Conservation (phyloP, 345 rosid genomes). For the Aethionema arabicum region DNA sequence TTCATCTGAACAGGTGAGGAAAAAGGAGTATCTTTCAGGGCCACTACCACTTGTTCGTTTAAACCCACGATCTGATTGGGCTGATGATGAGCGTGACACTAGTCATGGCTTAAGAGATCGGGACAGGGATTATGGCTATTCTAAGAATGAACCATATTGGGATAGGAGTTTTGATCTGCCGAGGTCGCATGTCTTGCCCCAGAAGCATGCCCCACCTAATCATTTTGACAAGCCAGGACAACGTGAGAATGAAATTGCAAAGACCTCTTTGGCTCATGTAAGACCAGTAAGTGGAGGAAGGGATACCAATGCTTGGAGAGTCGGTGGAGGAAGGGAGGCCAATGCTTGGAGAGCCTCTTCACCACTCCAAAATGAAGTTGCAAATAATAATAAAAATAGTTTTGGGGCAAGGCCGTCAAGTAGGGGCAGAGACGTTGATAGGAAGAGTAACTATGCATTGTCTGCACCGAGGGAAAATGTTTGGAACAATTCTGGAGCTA, state of each 20-base stretch:
- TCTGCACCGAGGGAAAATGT: conserved; percentile 50
- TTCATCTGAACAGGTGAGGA: conserved; percentile 47
- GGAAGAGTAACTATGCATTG: conserved; percentile 49
- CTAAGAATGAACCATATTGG: conserved; percentile 66
- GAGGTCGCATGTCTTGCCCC: conserved; percentile 57
- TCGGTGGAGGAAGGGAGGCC: conserved; percentile 53
- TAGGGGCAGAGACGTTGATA: conserved; percentile 51
- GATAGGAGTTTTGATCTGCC: conserved; percentile 76
- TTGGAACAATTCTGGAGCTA: conserved; percentile 53
- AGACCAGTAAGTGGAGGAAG: conserved; percentile 59
- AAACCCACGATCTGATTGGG: conserved; percentile 96
- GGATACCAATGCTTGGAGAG: conserved; percentile 74
- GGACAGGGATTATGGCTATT: conserved; percentile 61
- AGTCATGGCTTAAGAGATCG: conserved; percentile 61
- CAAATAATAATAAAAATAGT: conserved; percentile 43
- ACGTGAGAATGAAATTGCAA: conserved; percentile 63
- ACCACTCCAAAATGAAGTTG: conserved; percentile 54
- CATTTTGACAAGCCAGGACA: conserved; percentile 55
- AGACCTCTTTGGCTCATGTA: conserved; percentile 57
- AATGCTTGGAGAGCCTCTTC: conserved; percentile 71
- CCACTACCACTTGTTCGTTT: conserved; percentile 75
- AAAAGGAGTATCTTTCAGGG: conserved; percentile 60
- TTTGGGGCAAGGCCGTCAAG: conserved; percentile 48
- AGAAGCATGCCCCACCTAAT: conserved; percentile 53
- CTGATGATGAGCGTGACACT: conserved; percentile 98